Evolutionary conservation across 2,329 filamentous ascomycete genomes (phyloP).

Genomic region (Hyphodiscus sp.): DNA sequence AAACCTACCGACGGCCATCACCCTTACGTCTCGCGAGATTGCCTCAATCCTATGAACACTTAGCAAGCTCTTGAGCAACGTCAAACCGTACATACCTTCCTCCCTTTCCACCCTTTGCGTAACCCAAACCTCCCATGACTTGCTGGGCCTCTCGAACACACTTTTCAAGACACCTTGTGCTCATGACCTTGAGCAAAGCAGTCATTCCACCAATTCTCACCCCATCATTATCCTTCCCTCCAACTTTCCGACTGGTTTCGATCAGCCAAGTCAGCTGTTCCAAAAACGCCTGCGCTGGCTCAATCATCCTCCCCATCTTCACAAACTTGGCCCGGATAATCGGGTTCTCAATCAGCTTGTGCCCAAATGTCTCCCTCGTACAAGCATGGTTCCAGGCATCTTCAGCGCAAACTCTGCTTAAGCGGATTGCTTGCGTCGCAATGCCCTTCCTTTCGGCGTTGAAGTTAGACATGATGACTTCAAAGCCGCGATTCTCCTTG

Average conservation of each 20-base stretch:
- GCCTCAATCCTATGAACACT: constrained; percentile 39
- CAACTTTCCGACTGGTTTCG: constrained; percentile 18
- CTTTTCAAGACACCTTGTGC: constrained; percentile 45
- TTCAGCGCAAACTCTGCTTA: constrained; percentile 49
- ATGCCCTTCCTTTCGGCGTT: constrained; percentile 54
- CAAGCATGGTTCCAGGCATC: constrained; percentile 46
- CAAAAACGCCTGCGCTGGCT: constrained; percentile 54
- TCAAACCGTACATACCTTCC: constrained; percentile 25
- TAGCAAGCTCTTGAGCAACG: neutral
- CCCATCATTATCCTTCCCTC: constrained; percentile 18
- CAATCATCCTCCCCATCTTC: constrained; percentile 53
- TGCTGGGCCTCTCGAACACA: constrained; percentile 49
- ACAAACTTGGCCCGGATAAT: constrained; percentile 54
- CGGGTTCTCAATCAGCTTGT: constrained; percentile 49
- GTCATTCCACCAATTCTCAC: constrained; percentile 45
- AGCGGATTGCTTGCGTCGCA: constrained; percentile 48
- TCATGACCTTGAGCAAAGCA: constrained; percentile 45
- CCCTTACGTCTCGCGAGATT: constrained; percentile 45
- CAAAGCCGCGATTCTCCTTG: constrained; percentile 48
- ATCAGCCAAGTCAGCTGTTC: constrained; percentile 48
- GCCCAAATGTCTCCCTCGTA: constrained; percentile 51
- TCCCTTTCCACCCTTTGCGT: constrained; percentile 43
- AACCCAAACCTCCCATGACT: constrained; percentile 46
- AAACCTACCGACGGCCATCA: constrained; percentile 34
- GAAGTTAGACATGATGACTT: constrained; percentile 54